phyloP scores from a whole-genome alignment of 148 eudicot species.

The Oxyria digyna region DNA sequence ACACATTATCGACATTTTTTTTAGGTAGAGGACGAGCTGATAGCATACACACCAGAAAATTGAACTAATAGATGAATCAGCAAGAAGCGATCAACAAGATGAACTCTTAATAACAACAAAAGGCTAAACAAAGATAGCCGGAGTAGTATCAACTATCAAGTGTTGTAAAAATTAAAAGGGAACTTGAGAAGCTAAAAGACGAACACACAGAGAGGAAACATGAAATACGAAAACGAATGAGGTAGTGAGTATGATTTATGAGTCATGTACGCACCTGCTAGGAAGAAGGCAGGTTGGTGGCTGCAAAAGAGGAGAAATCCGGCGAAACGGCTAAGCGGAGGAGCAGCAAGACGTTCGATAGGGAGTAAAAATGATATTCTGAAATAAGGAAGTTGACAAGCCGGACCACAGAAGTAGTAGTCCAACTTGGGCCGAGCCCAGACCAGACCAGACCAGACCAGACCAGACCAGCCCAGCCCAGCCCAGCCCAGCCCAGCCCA shows the following conservation, averaged over 20 bases:
- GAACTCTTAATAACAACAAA: not conserved
- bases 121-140: not conserved
- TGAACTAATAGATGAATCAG: not conserved
- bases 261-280: not conserved
- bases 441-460: too few species aligned
- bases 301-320: not conserved
- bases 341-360: not conserved
- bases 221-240: not conserved
- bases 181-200: not conserved
- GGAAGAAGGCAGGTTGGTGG: not conserved
- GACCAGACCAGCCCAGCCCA: not conserved
- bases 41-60: not conserved
- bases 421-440: too few species aligned
- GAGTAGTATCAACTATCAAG: not conserved
- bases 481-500: not conserved
- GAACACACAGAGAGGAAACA: not conserved
- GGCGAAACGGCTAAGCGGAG: not conserved
- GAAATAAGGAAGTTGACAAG: too few species aligned
- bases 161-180: not conserved
- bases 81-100: not conserved
- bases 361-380: too few species aligned
- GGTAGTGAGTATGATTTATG: not conserved
- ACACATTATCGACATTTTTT: not conserved
- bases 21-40: not conserved
- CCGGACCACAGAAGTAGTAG: too few species aligned